A percentile compares a stretch with the other conserved stretches of the same genome.
These are phyloP conservation scores for Rubus parviflorus DNA, from an alignment of 306 rosid species.

Conservation along the genomic window DNA sequence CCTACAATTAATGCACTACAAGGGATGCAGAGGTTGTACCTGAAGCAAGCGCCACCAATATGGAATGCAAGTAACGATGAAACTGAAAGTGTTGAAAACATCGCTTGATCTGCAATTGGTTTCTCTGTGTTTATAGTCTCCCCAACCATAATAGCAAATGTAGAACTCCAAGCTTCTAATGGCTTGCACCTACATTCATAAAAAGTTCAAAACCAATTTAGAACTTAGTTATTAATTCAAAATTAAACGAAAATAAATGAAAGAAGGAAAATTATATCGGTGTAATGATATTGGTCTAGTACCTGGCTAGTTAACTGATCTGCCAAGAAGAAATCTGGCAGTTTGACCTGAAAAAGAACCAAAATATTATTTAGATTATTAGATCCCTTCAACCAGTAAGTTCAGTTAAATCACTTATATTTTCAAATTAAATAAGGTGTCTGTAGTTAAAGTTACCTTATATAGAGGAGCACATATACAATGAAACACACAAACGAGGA, in stretches of 20 bases:
- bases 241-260: neutral
- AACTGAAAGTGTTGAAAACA: conserved; percentile 46
- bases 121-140: conserved; percentile 50
- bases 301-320: conserved; percentile 84
- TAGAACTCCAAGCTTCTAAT: conserved; percentile 65
- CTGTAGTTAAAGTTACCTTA: conserved; percentile 37
- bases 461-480: conserved; percentile 59
- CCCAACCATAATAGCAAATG: conserved; percentile 70
- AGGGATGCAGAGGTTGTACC: conserved; percentile 23
- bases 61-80: conserved; percentile 53
- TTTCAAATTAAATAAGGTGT: neutral
- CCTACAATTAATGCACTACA: neutral
- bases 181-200: conserved; percentile 53
- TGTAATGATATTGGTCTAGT: neutral
- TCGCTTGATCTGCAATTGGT: conserved; percentile 29
- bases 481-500: conserved; percentile 49
- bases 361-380: neutral
- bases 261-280: neutral
- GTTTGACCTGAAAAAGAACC: conserved; percentile 47
- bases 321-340: conserved; percentile 73
- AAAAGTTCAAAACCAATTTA: neutral
- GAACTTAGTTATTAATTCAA: neutral
- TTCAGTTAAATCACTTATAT: neutral
- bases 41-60: conserved; percentile 66
- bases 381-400: neutral